Conservation (phyloP, 169 alveolate genomes). For the Cryptosporidium tyzzeri region DNA sequence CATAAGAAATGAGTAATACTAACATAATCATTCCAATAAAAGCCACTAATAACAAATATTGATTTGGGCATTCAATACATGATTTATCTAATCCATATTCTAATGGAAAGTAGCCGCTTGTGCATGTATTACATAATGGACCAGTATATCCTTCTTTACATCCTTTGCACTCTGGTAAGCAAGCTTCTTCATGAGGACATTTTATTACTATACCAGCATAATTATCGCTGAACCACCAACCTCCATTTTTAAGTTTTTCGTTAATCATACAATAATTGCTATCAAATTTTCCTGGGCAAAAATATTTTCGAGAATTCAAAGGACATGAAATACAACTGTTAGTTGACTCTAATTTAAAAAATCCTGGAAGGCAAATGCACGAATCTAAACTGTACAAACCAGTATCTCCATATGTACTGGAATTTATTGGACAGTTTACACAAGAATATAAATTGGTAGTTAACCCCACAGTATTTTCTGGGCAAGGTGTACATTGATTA, state of each 20-base stretch:
- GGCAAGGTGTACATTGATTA: conserved; percentile 27
- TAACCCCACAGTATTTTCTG: conserved; percentile 50
- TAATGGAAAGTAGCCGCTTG: conserved; percentile 16
- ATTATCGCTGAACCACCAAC: conserved; percentile 43
- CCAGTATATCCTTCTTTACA: conserved; percentile 51
- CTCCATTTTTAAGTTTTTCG: conserved; percentile 19
- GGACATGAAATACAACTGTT: conserved; percentile 40
- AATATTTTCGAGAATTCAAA: not conserved
- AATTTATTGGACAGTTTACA: conserved; percentile 23
- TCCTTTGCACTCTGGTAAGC: conserved; percentile 30
- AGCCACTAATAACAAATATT: not conserved
- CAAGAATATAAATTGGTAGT: conserved; percentile 35
- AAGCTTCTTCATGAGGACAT: conserved; percentile 52
- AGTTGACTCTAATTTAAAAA: conserved; percentile 42
- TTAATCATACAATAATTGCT: not conserved
- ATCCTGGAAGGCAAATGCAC: conserved; percentile 29
- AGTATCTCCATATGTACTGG: conserved; percentile 18
- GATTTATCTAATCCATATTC: conserved; percentile 19
- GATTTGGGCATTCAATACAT: conserved; percentile 53
- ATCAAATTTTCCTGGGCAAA: conserved; percentile 52
- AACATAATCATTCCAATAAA: conserved; percentile 19
- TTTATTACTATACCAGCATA: conserved; percentile 29
- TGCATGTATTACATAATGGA: conserved; percentile 58
- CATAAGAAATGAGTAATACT: conserved; percentile 36
- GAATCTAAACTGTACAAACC: not conserved